phyloP scores from a whole-genome alignment of 2,329 filamentous ascomycete genomes.

The Penicillium glabrum region DNA sequence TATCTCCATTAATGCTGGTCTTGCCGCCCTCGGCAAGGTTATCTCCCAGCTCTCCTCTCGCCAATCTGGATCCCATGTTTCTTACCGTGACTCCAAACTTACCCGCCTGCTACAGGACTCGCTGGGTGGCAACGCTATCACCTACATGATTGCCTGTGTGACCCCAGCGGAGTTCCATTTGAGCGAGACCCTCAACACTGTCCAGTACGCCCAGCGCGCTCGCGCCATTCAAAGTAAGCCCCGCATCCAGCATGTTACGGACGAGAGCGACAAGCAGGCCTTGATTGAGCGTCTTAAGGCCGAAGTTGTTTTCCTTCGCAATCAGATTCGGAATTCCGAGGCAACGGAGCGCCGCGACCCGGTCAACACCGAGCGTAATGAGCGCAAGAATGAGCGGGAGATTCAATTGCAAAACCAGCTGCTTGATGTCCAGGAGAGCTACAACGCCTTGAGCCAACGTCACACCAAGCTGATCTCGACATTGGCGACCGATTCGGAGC shows the following conservation, averaged over 20 bases:
- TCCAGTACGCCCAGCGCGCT: constrained; percentile 94
- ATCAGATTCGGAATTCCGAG: constrained; percentile 87
- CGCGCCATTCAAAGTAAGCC: constrained; percentile 97
- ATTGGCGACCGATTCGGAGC: constrained; percentile 79
- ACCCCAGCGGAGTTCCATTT: constrained; percentile 96
- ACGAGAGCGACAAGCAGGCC: constrained; percentile 91
- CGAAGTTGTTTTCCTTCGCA: constrained; percentile 88
- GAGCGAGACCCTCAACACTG: constrained; percentile 95
- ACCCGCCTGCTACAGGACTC: constrained; percentile 95
- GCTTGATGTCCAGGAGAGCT: constrained; percentile 90
- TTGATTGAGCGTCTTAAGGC: constrained; percentile 91
- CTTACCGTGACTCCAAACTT: constrained; percentile 96
- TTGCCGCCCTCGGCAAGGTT: constrained; percentile 94
- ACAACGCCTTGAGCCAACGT: constrained; percentile 83
- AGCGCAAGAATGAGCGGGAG: constrained; percentile 81
- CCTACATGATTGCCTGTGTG: constrained; percentile 99
- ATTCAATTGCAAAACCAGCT: constrained; percentile 90
- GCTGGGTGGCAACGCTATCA: constrained; percentile 92
- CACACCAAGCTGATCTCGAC: constrained; percentile 96
- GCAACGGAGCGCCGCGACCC: constrained; percentile 59
- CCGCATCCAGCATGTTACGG: constrained; percentile 82
- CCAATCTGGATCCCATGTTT: constrained; percentile 83
- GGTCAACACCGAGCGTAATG: constrained; percentile 67
- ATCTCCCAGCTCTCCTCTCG: constrained; percentile 96
- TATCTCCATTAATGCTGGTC: constrained; percentile 95